Conservation (phyloP, 352 stramenopile species). For the Phytopythium montanum region DNA sequence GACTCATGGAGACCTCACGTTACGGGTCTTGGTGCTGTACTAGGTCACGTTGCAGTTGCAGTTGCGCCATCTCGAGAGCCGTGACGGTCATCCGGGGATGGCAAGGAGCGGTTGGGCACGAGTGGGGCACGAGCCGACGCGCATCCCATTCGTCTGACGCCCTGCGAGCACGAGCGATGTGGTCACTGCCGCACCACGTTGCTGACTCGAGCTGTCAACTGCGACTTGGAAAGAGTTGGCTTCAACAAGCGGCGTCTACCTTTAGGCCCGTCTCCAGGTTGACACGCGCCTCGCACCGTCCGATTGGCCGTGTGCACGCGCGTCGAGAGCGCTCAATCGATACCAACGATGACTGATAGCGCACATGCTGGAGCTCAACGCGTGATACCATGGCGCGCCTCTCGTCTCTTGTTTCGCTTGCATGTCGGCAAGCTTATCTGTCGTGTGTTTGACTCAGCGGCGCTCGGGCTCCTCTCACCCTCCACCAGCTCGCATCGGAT, state of each 20-base stretch:
- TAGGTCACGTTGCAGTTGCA: neutral
- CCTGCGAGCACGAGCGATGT: neutral
- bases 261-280: neutral
- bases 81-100: neutral
- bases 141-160: no score
- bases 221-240: neutral
- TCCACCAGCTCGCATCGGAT: neutral
- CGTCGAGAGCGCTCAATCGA: neutral
- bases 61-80: no score
- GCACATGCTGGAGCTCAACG: neutral
- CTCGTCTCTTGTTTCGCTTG: neutral
- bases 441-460: neutral
- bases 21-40: neutral
- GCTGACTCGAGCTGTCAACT: neutral
- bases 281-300: neutral
- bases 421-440: no score
- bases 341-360: neutral
- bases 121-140: no score
- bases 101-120: neutral
- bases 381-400: neutral
- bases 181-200: neutral
- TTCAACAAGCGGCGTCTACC: neutral
- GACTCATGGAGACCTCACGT: no score
- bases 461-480: neutral
- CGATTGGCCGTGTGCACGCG: neutral